Evolutionary conservation across 2,329 filamentous ascomycete species (phyloP).

Genomic region (Ilyonectria mors-panacis): DNA sequence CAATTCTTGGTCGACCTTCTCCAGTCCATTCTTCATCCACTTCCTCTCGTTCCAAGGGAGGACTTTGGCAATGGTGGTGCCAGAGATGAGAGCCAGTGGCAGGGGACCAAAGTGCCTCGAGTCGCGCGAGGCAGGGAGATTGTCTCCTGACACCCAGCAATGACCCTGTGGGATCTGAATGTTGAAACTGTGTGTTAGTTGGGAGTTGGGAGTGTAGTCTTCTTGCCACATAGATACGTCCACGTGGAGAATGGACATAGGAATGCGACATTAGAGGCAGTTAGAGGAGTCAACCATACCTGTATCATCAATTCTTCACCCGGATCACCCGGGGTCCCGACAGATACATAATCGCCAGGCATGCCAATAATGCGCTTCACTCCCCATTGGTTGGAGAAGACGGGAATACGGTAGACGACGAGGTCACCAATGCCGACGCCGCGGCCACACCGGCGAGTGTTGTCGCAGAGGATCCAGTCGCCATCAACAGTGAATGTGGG

Average conservation of each 20-base stretch:
- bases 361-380: constrained; percentile 86
- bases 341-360: constrained; percentile 81
- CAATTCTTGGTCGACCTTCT: background rate
- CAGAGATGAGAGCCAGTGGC: constrained; percentile 85
- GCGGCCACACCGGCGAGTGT: constrained; percentile 78
- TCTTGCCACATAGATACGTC: background rate
- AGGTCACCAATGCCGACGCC: constrained; percentile 83
- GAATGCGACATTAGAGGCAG: background rate
- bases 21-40: constrained; percentile 57
- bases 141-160: constrained; percentile 93
- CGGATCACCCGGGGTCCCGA: constrained; percentile 70
- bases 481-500: constrained; percentile 81
- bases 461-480: constrained; percentile 79
- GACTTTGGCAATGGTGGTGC: constrained; percentile 82
- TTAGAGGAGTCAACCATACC: constrained; percentile 58
- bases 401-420: constrained; percentile 83
- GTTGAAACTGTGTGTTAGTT: constrained; percentile 21
- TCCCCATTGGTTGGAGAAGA: constrained; percentile 71
- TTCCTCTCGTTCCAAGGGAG: constrained; percentile 66
- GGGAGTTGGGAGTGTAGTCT: background rate
- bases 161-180: constrained; percentile 89
- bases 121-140: constrained; percentile 86
- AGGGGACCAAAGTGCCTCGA: constrained; percentile 89
- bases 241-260: background rate
- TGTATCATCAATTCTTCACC: constrained; percentile 73